Base-by-base conservation (phyloP, 2,329 filamentous ascomycete genomes). In the Colletotrichum cuscutae region DNA sequence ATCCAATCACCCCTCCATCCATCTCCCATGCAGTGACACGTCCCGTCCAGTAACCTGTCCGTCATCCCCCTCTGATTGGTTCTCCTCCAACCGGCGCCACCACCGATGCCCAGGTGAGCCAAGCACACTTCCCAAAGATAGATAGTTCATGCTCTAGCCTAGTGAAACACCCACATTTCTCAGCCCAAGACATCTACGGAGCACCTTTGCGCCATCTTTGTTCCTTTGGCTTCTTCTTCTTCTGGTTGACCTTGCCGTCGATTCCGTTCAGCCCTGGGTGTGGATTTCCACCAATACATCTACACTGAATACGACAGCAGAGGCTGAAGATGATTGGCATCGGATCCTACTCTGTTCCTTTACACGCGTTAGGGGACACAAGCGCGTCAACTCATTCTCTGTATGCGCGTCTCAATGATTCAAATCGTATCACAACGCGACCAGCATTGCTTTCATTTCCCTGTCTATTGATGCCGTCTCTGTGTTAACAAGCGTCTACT, bases 381-480 rank as follows among this genome's bases (percentile, higher is more conserved):
- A 0, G 35, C 35, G 13, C 35, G 13, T 37, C 35, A 5, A 37
- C 13, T 30, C 30, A 37, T 37, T 37, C 12, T 0, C 35, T 37
- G 9, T 6, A 12, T 4, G 12, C 35, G 35, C 35, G 13, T 42
- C 15, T 15, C 6, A 15, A 6, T 42, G 1, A 15, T 46, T 46
- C 42, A n/a, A 19, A 7, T 3, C 15, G 3, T 19, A 19, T 19
- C 42, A 22, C 8, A 49, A 22, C 8, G 9, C 19, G 42, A 49
- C 19, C 7, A 9, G 15, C 6, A 19, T 49, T 22, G 8, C 8
- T 53, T 12, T 35, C 26, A 19, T 32, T 37, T 59, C 42, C 26
- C 53, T 42, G 60, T 72, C 71, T 72, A 72, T 70, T 70, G 54
- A 72, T 64, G 60, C 24, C 28, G 60, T 57, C 53, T 59, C 28